Percentiles rank a stretch among this genome's conserved stretches.
Conservation (phyloP, 2,329 filamentous ascomycete genomes). For the Aspergillus fumigatiaffinis region DNA sequence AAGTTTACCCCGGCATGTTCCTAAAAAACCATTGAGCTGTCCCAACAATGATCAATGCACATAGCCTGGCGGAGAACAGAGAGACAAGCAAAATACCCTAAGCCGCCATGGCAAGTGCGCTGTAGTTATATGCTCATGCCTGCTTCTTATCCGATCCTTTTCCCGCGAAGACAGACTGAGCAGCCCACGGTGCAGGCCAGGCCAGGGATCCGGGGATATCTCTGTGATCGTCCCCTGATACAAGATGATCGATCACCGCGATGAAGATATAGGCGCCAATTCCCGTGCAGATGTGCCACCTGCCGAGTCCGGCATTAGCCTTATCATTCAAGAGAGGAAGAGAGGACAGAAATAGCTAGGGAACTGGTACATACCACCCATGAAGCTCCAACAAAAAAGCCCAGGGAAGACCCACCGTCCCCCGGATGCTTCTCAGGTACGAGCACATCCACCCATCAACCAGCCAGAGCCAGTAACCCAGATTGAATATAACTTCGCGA, state of each 20-base stretch:
- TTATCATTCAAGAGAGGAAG: background rate
- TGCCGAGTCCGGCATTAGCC: background rate
- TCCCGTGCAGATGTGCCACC: constrained; percentile 22
- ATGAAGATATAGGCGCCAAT: constrained; percentile 22
- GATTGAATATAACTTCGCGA: constrained; percentile 14
- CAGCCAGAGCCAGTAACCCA: constrained; percentile 20
- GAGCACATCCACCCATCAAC: constrained; percentile 22
- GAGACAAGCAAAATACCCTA: too few relatives aligned
- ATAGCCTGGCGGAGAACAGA: too few relatives aligned
- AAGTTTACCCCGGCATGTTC: too few relatives aligned
- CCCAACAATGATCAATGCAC: too few relatives aligned
- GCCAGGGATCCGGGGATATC: constrained; percentile 9
- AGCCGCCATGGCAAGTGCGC: too few relatives aligned
- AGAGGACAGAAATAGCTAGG: background rate
- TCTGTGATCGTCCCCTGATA: constrained; percentile 9
- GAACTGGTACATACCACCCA: constrained; percentile 21
- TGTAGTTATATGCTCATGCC: background rate
- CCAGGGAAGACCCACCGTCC: constrained; percentile 19
- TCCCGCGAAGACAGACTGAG: constrained; percentile 14
- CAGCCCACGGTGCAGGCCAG: constrained; percentile 20
- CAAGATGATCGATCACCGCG: constrained; percentile 16
- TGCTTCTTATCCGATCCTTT: background rate
- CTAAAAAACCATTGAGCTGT: too few relatives aligned
- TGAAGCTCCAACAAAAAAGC: constrained; percentile 28
- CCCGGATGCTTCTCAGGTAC: constrained; percentile 14